Conservation (phyloP, 83 land plant genomes). For the Larix sibirica region DNA sequence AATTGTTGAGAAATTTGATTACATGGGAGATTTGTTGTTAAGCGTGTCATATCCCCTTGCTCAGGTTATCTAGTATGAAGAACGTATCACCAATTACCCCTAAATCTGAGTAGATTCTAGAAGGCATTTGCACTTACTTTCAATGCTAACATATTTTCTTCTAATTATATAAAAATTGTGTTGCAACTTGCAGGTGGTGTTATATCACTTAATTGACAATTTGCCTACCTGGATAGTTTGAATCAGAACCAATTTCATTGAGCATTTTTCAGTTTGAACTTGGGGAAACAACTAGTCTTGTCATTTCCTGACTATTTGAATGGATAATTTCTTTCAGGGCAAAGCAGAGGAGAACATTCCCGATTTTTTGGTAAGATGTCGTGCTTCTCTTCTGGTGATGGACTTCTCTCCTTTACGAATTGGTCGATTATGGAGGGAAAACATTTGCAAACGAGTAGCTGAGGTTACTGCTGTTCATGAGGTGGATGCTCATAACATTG, state of each 20-base stretch:
- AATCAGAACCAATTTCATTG: neutral
- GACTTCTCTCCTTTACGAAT: conserved; percentile 88
- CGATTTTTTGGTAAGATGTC: conserved; percentile 41
- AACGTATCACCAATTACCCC: too few relatives aligned
- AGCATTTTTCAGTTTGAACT: neutral
- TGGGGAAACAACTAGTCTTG: neutral
- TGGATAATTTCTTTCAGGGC: conserved; percentile 44
- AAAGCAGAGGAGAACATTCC: conserved; percentile 85
- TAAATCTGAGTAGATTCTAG: too few relatives aligned
- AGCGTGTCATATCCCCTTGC: too few relatives aligned
- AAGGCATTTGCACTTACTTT: too few relatives aligned
- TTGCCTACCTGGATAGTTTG: neutral
- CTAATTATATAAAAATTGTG: too few relatives aligned
- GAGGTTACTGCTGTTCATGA: conserved; percentile 63
- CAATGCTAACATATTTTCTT: too few relatives aligned
- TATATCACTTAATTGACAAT: neutral
- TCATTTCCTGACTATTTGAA: neutral
- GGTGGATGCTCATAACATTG: conserved; percentile 97
- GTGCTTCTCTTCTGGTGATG: conserved; percentile 80
- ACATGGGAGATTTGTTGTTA: too few relatives aligned
- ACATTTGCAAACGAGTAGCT: conserved; percentile 48
- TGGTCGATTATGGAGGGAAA: conserved; percentile 62
- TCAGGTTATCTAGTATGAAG: too few relatives aligned
- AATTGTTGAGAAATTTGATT: too few relatives aligned
- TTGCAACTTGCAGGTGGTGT: too few relatives aligned